Evolutionary conservation across 495 filamentous ascomycete genomes (phyloP), one percentile per base, ranked within the genome.

Genomic region (Talaromyces wortmannii): DNA sequence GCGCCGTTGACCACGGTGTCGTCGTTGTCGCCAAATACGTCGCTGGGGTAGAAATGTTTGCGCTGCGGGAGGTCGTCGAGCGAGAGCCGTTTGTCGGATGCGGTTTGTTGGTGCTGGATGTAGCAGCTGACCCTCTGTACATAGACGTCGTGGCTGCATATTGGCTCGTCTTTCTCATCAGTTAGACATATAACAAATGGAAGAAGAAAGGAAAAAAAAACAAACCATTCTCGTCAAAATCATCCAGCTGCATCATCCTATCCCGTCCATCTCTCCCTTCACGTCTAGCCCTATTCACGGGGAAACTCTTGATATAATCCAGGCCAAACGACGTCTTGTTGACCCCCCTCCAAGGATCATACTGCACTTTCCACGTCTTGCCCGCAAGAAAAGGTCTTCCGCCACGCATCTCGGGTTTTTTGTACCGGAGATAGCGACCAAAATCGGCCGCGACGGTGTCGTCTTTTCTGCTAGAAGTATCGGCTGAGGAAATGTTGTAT

Each of bases 311-410:
- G 54, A 82, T 63, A 60, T 82, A 80, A 59, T 82, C 79, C 17
- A 78, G 40, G 23, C 79, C 78, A 61, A 81, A 82, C 4, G 72
- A 71, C 16, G 72, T 73, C 48, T 74, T 67, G 29, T 59, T 67
- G 31, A 81, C 69, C 42, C 72, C 74, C 54, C 78, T 68, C 78
- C 78, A 82, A 31, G 79, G 79, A 62, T 82, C 79, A 31, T 64
- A 64, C 46, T 74, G 70, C 29, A 71, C 68, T 49, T 68, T 74
- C 66, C 75, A 82, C 13, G 78, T 68, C 53, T 73, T 78, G 7
- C 77, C 76, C 32, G 62, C 70, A 40, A 78, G 63, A 31, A 81
- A 63, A 0, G 78, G 74, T 53, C 75, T 79, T n/a, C 75, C 75
- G 10, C 73, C 76, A 7, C 74, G 65, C 5, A 68, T 61, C 49